Evolutionary conservation across 495 filamentous ascomycete species (phyloP).

Genomic region (Aspergillus saccharolyticus): DNA sequence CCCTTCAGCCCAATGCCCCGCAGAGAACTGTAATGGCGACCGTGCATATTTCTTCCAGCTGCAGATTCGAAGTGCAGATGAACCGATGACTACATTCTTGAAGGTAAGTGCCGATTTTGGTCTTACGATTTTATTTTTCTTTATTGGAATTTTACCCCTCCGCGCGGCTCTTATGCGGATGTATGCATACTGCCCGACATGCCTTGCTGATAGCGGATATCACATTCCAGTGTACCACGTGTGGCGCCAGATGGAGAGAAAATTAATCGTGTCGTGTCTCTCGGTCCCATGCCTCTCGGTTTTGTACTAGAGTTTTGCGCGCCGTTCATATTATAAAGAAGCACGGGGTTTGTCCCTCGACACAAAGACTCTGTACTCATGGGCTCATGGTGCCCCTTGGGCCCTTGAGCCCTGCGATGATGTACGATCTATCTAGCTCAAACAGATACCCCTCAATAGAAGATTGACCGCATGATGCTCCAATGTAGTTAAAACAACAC

Average conservation of each 20-base stretch:
- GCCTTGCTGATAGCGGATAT: slow-evolving; percentile 24
- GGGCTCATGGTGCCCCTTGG: too few relatives aligned
- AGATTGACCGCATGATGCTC: neutral
- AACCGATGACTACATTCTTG: slow-evolving; percentile 96
- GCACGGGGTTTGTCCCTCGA: neutral
- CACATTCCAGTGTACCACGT: slow-evolving; percentile 35
- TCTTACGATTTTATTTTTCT: neutral
- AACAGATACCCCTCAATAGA: slow-evolving; percentile 8
- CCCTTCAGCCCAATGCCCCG: slow-evolving; percentile 64
- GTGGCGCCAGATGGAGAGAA: slow-evolving; percentile 44
- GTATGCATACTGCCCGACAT: slow-evolving; percentile 15
- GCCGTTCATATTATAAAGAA: neutral
- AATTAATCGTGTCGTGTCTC: slow-evolving; percentile 22
- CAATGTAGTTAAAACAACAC: neutral
- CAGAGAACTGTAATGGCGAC: slow-evolving; percentile 65
- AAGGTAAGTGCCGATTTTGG: slow-evolving; percentile 52
- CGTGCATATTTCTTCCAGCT: slow-evolving; percentile 92
- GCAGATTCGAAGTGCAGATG: slow-evolving; percentile 96
- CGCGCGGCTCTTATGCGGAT: slow-evolving; percentile 14
- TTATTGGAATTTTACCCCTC: neutral
- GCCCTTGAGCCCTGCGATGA: neutral
- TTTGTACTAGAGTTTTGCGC: too few relatives aligned
- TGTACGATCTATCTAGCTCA: neutral
- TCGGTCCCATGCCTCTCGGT: too few relatives aligned
- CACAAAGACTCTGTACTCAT: too few relatives aligned